These are phyloP conservation scores for Calycina marina DNA, from an alignment of 2,329 filamentous ascomycete genomes.

Conservation along the genomic window DNA sequence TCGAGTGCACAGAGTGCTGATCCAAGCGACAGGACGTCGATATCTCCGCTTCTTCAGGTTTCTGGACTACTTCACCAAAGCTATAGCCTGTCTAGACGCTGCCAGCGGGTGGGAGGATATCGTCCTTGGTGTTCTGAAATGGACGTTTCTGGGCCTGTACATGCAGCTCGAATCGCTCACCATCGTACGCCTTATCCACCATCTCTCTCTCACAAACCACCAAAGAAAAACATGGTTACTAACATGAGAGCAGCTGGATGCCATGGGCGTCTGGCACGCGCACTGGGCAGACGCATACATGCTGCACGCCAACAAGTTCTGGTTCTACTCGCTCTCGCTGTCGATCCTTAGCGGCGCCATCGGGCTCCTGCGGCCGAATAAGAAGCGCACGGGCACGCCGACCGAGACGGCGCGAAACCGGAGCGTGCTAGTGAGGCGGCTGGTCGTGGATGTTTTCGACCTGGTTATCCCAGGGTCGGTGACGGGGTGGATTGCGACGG, in stretches of 20 bases:
- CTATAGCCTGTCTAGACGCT: slow-evolving; percentile 28
- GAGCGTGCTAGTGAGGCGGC: slow-evolving; percentile 28
- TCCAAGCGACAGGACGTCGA: slow-evolving; percentile 31
- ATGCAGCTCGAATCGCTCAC: slow-evolving; percentile 51
- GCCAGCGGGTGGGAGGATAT: slow-evolving; percentile 23
- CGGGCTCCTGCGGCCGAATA: slow-evolving; percentile 15
- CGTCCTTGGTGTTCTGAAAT: slow-evolving; percentile 39
- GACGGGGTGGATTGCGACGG: slow-evolving; percentile 43
- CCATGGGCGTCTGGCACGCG: slow-evolving; percentile 34
- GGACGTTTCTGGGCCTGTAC: slow-evolving; percentile 50
- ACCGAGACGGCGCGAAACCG: slow-evolving; percentile 4
- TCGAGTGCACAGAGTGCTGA: no score
- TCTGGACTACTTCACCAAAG: slow-evolving; percentile 40
- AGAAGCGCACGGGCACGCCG: slow-evolving; percentile 16
- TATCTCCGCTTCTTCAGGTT: slow-evolving; percentile 58
- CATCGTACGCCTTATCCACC: slow-evolving; percentile 35
- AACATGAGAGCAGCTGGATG: slow-evolving; percentile 26
- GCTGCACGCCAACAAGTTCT: slow-evolving; percentile 51
- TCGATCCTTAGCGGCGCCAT: slow-evolving; percentile 26
- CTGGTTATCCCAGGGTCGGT: slow-evolving; percentile 43
- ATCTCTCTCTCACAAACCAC: no score
- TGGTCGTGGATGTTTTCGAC: slow-evolving; percentile 46
- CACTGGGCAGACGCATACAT: slow-evolving; percentile 32
- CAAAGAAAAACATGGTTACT: no score
- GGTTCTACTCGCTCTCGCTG: slow-evolving; percentile 40